Conservation (phyloP, 345 rosid species). For the Citrus hindsii region DNA sequence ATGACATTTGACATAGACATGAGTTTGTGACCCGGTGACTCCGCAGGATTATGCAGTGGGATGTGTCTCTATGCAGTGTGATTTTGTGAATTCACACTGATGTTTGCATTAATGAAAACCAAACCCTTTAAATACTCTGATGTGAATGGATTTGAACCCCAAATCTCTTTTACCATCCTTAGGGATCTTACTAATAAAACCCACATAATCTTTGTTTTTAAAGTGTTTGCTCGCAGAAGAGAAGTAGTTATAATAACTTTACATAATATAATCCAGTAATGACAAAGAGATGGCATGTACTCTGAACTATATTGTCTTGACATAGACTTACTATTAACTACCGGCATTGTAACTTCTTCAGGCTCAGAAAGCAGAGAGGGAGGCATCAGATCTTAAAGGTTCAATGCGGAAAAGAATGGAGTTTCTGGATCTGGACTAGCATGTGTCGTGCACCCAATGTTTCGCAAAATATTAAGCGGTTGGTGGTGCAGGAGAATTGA, state of each 20-base stretch:
- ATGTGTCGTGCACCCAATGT: conserved; percentile 14
- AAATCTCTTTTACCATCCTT: not conserved
- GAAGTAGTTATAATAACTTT: not conserved
- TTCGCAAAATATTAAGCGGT: conserved; percentile 46
- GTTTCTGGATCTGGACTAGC: conserved; percentile 87
- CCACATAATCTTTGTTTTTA: not conserved
- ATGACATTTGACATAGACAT: not conserved
- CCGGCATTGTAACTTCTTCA: conserved; percentile 14
- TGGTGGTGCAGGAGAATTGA: conserved; percentile 13
- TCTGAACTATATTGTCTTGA: not conserved
- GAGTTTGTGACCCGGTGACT: not conserved
- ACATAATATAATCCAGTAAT: too few species aligned
- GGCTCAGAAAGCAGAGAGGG: conserved; percentile 97
- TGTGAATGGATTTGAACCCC: not conserved
- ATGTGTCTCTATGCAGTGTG: not conserved
- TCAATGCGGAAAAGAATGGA: conserved; percentile 99
- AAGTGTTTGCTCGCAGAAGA: not conserved
- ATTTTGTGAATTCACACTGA: not conserved
- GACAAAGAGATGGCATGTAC: not conserved
- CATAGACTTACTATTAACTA: not conserved
- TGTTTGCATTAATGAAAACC: not conserved
- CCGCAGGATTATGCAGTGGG: not conserved
- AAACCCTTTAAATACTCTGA: not conserved
- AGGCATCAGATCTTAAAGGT: conserved; percentile 84
- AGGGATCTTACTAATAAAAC: not conserved